Conservation (phyloP, 73 alveolate species). For the Vitrella brassicaformis region DNA sequence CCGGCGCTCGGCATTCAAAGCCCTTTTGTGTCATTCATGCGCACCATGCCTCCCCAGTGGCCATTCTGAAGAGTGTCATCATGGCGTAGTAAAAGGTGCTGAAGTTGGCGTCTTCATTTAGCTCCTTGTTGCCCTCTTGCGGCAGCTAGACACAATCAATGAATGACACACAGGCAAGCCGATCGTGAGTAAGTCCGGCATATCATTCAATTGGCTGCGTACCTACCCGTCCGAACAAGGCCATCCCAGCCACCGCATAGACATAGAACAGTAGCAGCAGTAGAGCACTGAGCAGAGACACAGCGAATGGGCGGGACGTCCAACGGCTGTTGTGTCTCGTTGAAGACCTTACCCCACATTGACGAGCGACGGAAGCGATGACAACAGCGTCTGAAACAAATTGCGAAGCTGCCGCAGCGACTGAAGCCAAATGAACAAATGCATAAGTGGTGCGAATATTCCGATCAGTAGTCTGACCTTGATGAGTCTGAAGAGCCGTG, state of each 20-base stretch:
- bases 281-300: conserved; percentile 1
- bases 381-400: conserved; percentile 1
- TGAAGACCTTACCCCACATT: conserved; percentile 1
- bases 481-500: no score
- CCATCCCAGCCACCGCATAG: conserved; percentile 52
- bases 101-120: conserved; percentile 38
- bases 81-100: conserved; percentile 31
- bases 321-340: not conserved
- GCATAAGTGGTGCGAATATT: not conserved
- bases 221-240: conserved; percentile 23
- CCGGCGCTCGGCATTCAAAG: no score
- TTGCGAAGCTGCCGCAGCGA: not conserved
- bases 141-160: not conserved
- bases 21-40: no score
- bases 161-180: not conserved
- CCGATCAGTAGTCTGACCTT: no score
- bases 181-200: no score
- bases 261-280: conserved; percentile 36
- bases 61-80: conserved; percentile 17
- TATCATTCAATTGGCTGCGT: not conserved
- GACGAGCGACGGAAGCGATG: conserved; percentile 8
- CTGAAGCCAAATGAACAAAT: not conserved
- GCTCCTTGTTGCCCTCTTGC: not conserved
- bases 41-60: conserved; percentile 59
- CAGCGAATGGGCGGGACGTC: not conserved